Base-by-base conservation (phyloP, 176 grass and related monocot genomes). In the Musa troglodytarum region DNA sequence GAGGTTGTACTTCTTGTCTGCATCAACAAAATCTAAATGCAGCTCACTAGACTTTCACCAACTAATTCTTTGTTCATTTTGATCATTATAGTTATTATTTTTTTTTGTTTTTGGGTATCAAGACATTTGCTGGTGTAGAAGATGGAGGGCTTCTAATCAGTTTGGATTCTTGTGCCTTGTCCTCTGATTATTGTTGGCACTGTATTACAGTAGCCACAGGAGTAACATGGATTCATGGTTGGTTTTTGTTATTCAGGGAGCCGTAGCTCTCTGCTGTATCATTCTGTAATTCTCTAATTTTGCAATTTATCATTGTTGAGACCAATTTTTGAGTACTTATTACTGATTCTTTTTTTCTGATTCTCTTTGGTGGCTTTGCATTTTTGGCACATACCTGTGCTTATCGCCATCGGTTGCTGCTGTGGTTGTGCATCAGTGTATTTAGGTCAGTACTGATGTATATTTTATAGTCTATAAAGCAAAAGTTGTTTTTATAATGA, bases 391-490 rank as follows among this genome's bases (percentile, higher is more conserved):
- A 43, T 43, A 67, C 75, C 65, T 55, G 20, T 79, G 91, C 21
- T 55, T 69, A 59, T 87, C 71, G 61, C 51, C 22, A n/a, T 13
- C 34, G 86, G 68, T 49, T 8, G 86, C 49, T 77, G 49, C 58
- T 50, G 29, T 20, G n/a, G 1, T 56, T 43, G 25, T 65, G 80
- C 86, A 87, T 94, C 88, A 99, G 95, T 99, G 74, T 99, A 94
- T 91, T 80, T 99, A 91, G 95, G 95, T 99, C 88, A 91, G 52
- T 54, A 55, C 8, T 69, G 1, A 24, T 23, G 3, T 43, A 24
- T 52, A 65, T 13, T 15, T 6, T 24, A 8, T 21, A 63, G 14
- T 65, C 12, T 6, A 52, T 65, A 1, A 50, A 52, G 22, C 9
- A 52, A 51, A 24, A 22, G 10, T 52, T 24, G 12, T 64, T 53